Evolutionary conservation across 1,284 basidiomycete genomes (phyloP), one percentile per base, ranked within the genome.

Genomic region (Tilletia setariae): DNA sequence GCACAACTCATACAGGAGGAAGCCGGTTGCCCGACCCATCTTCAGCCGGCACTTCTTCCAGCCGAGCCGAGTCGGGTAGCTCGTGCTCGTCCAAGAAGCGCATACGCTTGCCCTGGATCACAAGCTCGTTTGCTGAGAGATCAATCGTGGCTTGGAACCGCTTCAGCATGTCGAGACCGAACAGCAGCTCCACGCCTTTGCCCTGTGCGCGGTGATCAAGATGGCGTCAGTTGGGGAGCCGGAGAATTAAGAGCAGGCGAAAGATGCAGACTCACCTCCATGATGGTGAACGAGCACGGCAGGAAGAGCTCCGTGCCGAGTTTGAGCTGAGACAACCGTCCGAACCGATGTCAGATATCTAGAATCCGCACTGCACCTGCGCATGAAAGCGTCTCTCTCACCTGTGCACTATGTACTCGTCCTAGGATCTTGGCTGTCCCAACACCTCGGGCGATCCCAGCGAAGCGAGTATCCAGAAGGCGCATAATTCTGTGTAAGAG

Each of bases 131-230:
- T 83, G 92, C 92, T 70, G 89, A 86, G 30, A 98, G 87, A 83
- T 98, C 96, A 80, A 98, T 97, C 76, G 89, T 91, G 9, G 94
- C 94, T 82, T 97, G 94, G 81, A 97, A 93, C 1, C 94, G 90
- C 84, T 95, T 98, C 67, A 98, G 88, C 96, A 98, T 98, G 85
- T 98, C 95, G 21, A 98, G 86, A 3, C 95, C 96, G 66, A 98
- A 91, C 1, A 98, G 86, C 23, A 98, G 88, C 77, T 98, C 95
- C 49, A 98, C 93, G 67, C 91, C 89, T 42, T 89, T 88, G 28
- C 94, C 94, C 66, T 53, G 51, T 40, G 4, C 6, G 35, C 35
- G 11, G 11, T 6, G 35, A 11, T 4, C 8, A 53, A 19, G 47
- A 65, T 47, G 51, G 30, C 28, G 65, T 21, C 30, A 30, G 13